Percentiles rank a stretch among this genome's conserved stretches.
phyloP scores from a whole-genome alignment of 2,329 filamentous ascomycete genomes.

The Ambrosiella xylebori region DNA sequence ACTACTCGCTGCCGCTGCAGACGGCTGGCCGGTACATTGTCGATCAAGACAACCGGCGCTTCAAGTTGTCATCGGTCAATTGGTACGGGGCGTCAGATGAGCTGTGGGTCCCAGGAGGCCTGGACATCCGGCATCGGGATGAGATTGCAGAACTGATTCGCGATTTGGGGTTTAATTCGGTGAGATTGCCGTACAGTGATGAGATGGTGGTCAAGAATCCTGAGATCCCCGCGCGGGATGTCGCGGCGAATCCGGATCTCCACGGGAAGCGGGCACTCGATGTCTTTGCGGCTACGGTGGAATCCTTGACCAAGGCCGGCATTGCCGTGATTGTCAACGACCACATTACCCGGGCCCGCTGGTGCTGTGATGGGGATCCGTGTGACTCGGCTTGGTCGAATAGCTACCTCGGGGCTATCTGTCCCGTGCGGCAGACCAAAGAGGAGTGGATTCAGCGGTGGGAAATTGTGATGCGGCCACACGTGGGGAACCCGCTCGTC shows the following conservation, averaged over 20 bases:
- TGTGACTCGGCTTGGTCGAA: conserved; percentile 53
- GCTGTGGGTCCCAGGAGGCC: conserved; percentile 44
- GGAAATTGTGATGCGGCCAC: conserved; percentile 44
- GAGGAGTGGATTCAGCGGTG: conserved; percentile 50
- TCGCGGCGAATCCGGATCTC: conserved; percentile 44
- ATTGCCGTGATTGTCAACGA: conserved; percentile 52
- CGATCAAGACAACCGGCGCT: conserved; percentile 36
- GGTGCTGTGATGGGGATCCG: conserved; percentile 52
- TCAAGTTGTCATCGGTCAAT: conserved; percentile 48
- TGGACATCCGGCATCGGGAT: conserved; percentile 44
- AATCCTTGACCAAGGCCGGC: conserved; percentile 42
- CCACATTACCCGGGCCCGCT: conserved; percentile 51
- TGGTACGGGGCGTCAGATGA: conserved; percentile 57
- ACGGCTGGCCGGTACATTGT: conserved; percentile 44
- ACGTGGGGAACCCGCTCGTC: conserved; percentile 41
- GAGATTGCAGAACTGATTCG: conserved; percentile 43
- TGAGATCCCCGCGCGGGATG: conserved; percentile 28
- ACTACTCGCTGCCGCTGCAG: conserved; percentile 39
- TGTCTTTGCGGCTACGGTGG: conserved; percentile 40
- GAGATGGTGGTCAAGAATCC: conserved; percentile 45
- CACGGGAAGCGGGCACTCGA: conserved; percentile 39
- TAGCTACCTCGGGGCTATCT: conserved; percentile 41
- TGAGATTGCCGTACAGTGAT: conserved; percentile 50
- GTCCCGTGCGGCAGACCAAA: conserved; percentile 44
- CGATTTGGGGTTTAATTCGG: conserved; percentile 50